Base-by-base conservation (phyloP, 805 yeast genomes). In the Wickerhamiella lipophila region DNA sequence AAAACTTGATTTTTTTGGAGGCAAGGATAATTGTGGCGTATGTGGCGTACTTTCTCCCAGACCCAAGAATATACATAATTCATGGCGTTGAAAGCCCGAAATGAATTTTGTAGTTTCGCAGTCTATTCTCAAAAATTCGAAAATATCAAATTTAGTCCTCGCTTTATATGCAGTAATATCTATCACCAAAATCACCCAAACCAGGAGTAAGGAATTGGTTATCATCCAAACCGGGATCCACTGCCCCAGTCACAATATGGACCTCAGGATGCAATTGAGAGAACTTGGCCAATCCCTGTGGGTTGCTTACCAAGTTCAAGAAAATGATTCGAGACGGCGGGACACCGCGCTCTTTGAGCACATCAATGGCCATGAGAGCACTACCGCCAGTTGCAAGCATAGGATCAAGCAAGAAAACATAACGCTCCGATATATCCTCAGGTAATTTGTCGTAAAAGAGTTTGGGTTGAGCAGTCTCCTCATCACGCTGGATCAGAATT, bases 371-470 rank as follows among this genome's bases (percentile, higher is more conserved):
- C 92, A 88, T 83, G 66, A 86, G 77, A 16, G 97, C 98, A 53
- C 95, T 83, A 46, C 98, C 98, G 56, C 98, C 98, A 16, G 99
- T 92, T 29, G 99, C 99, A 62, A 92, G 75, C 94, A 92, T 83
- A 50, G 99, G 98, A 62, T 92, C 99, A 56, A 92, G 72, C 58
- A 92, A 68, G 62, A 92, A 83, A 23, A 92, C 96, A 59, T 79
- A 92, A 56, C 98, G 74, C 15, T 83, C 83, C 40, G 81, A 68
- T 56, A 92, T 89, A 60, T 92, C 98, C 54, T 79, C 85, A 16
- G 99, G 99, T 54, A 92, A 74, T 64, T 92, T 92, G 58, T 84
- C 96, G 65, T 88, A 92, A 68, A 82, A 92, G 49, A 92, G 70
- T 64, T 86, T 84, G 39, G 98, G 96, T 58, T 75, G 66, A 2